Evolutionary conservation across 2,329 filamentous ascomycete genomes (phyloP), one percentile per base, ranked within the genome.

Genomic region (Colletotrichum musicola): DNA sequence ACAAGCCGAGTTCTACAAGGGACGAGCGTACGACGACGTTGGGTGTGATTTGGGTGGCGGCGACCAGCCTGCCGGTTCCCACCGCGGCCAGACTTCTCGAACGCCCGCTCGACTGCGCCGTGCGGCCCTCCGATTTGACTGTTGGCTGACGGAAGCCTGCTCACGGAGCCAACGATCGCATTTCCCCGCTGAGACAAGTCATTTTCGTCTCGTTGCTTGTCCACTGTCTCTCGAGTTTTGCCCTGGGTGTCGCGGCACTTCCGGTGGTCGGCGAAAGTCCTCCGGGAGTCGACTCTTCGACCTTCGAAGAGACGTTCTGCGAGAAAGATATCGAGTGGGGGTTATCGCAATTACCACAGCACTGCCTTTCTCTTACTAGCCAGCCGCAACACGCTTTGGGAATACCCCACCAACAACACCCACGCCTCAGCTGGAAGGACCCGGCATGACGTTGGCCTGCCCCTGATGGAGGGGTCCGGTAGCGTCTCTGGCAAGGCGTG

Each of bases 101-200:
- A 70, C 70, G 70, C 68, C 68, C 70, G 70, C 70, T 68, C 70
- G 57, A 42, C 70, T 71, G 70, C 70, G 64, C 56, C 18, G 60
- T 62, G 53, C 62, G 51, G 53, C 42, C 47, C 64, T 71, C 57
- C 65, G 59, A 71, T 71, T 68, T 71, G 70, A 50, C 68, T 68
- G 54, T 69, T 68, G 56, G 58, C 27, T 49, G 56, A 42, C 30
- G 44, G 55, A 65, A 56, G 65, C 65, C 47, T 65, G 65, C 65
- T 65, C 50, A 25, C 66, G 55, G 49, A 57, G 49, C 40, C 66
- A 27, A 61, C 49, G 50, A 61, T 58, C 44, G 44, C 56, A 46
- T 60, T 66, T 60, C 56, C 66, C 50, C 66, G 53, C 56, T 40
- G 49, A 51, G 35, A 69, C 44, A 65, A 16, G 49, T 50, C 56